Percentiles rank a stretch among this genome's conserved stretches.
Evolutionary conservation across 805 yeast genomes (phyloP).

Genomic region (Lipomyces yamanashiensis): DNA sequence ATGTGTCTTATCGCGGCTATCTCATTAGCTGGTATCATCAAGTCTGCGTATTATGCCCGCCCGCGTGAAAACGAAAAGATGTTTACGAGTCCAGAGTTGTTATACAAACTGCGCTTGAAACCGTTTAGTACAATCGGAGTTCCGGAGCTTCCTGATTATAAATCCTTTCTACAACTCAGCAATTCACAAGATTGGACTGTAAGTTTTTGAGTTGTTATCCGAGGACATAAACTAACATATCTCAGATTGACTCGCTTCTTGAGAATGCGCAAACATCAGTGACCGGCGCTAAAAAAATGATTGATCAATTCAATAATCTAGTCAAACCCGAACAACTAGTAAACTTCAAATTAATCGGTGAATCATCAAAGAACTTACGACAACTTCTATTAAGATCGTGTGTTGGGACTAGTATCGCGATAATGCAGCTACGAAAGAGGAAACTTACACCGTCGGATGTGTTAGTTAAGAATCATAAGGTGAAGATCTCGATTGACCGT

Average conservation of each 20-base stretch:
- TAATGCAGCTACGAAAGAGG: conserved; percentile 16
- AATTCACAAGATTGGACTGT: conserved; percentile 14
- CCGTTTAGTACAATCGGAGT: conserved; percentile 80
- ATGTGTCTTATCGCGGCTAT: conserved; percentile 27
- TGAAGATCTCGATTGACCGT: conserved; percentile 41
- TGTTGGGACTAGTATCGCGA: conserved; percentile 23
- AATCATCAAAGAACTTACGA: background rate
- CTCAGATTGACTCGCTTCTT: conserved; percentile 14
- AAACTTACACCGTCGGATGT: background rate
- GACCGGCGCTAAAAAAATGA: conserved; percentile 2
- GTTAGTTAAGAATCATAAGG: background rate
- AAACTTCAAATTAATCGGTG: conserved; percentile 8
- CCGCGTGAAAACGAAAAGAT: background rate
- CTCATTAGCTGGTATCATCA: conserved; percentile 10
- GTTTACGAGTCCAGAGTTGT: conserved; percentile 41
- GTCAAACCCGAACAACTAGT: conserved; percentile 2
- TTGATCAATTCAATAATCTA: conserved; percentile 8
- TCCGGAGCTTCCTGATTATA: conserved; percentile 64
- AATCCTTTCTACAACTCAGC: conserved; percentile 1
- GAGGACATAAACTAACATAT: no score
- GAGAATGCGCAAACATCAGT: conserved; percentile 9
- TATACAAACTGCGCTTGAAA: conserved; percentile 69
- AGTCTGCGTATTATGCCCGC: background rate
- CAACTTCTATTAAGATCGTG: conserved; percentile 19
- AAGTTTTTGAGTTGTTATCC: no score